Conservation (phyloP, 164 flowering plant species). For the Aristolochia californica region DNA sequence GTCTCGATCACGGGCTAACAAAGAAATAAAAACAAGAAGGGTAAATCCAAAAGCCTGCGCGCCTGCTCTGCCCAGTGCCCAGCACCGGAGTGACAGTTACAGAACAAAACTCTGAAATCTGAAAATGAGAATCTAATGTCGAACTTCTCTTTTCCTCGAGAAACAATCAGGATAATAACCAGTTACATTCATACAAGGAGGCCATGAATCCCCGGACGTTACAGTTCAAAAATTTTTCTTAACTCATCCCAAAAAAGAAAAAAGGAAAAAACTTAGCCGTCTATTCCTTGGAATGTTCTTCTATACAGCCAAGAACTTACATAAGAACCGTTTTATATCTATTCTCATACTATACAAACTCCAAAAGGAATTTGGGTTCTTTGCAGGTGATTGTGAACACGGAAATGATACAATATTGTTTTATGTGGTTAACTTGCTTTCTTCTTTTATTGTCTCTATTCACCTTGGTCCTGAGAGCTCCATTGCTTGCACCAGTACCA, state of each 20-base stretch:
- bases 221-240: not conserved
- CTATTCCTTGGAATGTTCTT: slow-evolving; percentile 5
- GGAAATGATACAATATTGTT: not conserved
- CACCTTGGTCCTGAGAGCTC: slow-evolving; percentile 77
- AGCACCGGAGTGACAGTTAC: too few relatives aligned
- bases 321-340: not conserved
- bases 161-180: slow-evolving; percentile 1
- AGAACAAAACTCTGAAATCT: too few relatives aligned
- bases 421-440: not conserved
- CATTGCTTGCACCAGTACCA: slow-evolving; percentile 65
- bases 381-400: not conserved
- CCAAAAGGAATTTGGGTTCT: slow-evolving; percentile 3
- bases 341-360: slow-evolving; percentile 4
- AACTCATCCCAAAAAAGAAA: not conserved
- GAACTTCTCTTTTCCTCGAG: not conserved
- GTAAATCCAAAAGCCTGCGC: too few relatives aligned
- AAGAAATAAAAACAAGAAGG: too few relatives aligned
- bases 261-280: not conserved
- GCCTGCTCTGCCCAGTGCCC: too few relatives aligned
- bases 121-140: not conserved
- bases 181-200: slow-evolving; percentile 4
- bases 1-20: too few relatives aligned
- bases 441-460: slow-evolving; percentile 7
- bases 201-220: not conserved
- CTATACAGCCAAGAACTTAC: slow-evolving; percentile 5